Evolutionary conservation across 176 grass and related monocot genomes (phyloP).

Genomic region (Bromus sterilis): DNA sequence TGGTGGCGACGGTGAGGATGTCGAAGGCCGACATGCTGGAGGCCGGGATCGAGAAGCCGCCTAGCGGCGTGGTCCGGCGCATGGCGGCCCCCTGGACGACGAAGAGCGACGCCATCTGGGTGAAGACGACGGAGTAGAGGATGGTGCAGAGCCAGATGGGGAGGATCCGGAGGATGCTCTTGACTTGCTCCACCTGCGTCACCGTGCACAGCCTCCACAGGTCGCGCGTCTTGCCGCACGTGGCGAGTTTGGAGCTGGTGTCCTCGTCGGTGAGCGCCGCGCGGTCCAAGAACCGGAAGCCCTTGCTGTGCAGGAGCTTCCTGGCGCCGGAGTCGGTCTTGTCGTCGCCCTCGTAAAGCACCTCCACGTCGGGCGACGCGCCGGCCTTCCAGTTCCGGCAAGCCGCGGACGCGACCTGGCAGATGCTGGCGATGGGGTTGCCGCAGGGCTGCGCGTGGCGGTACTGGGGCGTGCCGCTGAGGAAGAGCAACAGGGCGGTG

Average conservation of each 20-base stretch:
- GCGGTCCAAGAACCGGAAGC: slow-evolving; percentile 76
- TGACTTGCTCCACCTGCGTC: slow-evolving; percentile 93
- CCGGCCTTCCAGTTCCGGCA: slow-evolving; percentile 56
- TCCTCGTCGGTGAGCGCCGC: slow-evolving; percentile 39
- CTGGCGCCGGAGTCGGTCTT: slow-evolving; percentile 22
- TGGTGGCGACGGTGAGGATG: slow-evolving; percentile 60
- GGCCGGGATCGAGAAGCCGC: slow-evolving; percentile 56
- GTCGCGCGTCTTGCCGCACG: slow-evolving; percentile 21
- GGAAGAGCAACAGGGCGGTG: slow-evolving; percentile 53
- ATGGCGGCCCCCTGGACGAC: slow-evolving; percentile 91
- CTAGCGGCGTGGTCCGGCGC: slow-evolving; percentile 34
- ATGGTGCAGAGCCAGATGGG: slow-evolving; percentile 98
- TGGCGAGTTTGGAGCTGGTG: neutral
- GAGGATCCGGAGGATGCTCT: slow-evolving; percentile 72
- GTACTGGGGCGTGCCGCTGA: slow-evolving; percentile 48
- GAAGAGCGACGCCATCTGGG: slow-evolving; percentile 95
- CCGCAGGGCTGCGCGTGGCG: slow-evolving; percentile 48
- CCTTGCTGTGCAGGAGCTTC: slow-evolving; percentile 49
- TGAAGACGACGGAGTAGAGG: slow-evolving; percentile 97
- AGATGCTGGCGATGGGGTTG: slow-evolving; percentile 57
- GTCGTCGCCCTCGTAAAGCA: slow-evolving; percentile 52
- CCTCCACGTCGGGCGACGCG: neutral
- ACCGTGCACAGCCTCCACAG: slow-evolving; percentile 79
- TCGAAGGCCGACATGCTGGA: slow-evolving; percentile 96
- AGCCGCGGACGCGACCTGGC: slow-evolving; percentile 59